Evolutionary conservation across 306 rosid species (phyloP), one percentile per base, ranked within the genome.

Genomic region (Gastrolobium villosum): DNA sequence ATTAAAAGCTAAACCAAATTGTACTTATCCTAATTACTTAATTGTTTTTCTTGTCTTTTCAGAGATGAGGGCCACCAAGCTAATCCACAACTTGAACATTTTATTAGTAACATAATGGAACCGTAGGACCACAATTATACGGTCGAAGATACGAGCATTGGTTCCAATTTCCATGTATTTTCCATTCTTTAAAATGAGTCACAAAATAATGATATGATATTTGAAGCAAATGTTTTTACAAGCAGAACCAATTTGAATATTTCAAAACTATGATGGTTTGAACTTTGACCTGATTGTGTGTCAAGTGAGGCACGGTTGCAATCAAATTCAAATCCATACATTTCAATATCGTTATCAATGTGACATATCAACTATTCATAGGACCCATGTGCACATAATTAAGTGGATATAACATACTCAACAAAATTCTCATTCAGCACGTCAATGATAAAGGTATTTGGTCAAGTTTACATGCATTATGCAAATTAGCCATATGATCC

Each of bases 91-190:
- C 40, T 46, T 55, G 26, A 53, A 15, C 46, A 46, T 55, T 71
- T 83, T 72, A 65, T 14, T 3, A 54, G 10, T 26, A 2, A 48
- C 2, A 56, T 70, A 35, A 68, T 79, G 63, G 67, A 72, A 79
- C n/a, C 37, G 70, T 75, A 54, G 76, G 82, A 40, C 76, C 79
- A 46, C 56, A 48, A 64, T 63, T 55, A 52, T 76, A 78, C 70
- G 35, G 43, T 75, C 40, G 52, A 70, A 70, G 75, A 79, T 74
- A 53, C 67, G 49, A 55, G 36, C 48, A 64, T 10, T 55, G 55
- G 57, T 80, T 70, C 82, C n/a, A n/a, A n/a, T n/a, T n/a, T n/a
- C n/a, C 63, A 76, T 54, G 82, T 70, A 80, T 70, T 80, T 53
- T 70, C 10, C 43, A 15, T 41, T 65, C 66, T 55, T 32, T 3